Percentiles rank a stretch among this genome's conserved stretches.
Conservation (phyloP, 345 rosid genomes). For the Dimocarpus longan region DNA sequence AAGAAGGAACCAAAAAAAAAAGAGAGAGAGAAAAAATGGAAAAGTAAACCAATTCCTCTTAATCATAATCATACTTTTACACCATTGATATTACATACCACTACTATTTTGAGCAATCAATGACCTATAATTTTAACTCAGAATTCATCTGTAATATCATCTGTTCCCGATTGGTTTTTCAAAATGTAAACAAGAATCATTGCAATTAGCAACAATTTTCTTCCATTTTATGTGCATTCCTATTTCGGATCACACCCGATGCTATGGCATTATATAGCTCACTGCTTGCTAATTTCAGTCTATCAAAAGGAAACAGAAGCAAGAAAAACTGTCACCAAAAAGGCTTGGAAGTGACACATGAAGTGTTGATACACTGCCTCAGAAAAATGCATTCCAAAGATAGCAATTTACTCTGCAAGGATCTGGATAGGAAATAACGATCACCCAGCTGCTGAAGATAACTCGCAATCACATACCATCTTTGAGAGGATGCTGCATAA, state of each 20-base stretch:
- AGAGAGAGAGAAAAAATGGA: background rate
- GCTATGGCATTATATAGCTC: background rate
- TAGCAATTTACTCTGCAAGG: background rate
- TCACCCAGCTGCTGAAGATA: background rate
- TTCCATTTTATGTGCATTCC: background rate
- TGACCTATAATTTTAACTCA: background rate
- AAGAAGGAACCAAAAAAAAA: too few species aligned
- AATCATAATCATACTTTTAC: background rate
- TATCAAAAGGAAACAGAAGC: background rate
- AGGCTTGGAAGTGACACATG: background rate
- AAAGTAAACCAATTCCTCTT: too few species aligned
- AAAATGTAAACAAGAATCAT: background rate
- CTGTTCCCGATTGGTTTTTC: background rate
- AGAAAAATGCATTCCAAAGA: background rate
- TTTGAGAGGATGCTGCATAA: background rate
- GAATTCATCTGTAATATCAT: background rate
- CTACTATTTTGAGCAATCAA: background rate
- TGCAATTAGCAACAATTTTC: background rate
- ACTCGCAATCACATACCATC: background rate
- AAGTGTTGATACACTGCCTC: background rate
- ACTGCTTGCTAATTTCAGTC: constrained; percentile 3
- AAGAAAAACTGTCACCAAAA: background rate
- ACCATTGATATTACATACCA: background rate
- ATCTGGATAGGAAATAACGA: constrained; percentile 2
- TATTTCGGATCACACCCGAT: background rate